Conservation (phyloP, 331 rosid genomes). For the Stylosanthes scabra region DNA sequence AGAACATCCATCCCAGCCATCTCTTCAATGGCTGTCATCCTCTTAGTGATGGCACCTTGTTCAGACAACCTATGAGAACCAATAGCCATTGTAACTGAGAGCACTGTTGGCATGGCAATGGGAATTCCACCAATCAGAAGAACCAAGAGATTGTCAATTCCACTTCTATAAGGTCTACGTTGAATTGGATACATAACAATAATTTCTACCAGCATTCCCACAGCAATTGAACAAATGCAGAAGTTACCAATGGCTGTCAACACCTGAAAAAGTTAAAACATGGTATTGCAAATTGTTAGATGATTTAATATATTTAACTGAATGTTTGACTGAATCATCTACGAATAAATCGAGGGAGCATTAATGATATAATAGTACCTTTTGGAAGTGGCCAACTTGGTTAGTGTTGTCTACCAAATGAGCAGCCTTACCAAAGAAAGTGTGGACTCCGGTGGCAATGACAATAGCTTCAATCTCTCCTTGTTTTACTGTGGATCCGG, state of each 20-base stretch:
- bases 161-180: conserved; percentile 63
- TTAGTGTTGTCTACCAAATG: conserved; percentile 84
- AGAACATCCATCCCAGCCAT: conserved; percentile 96
- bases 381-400: conserved; percentile 79
- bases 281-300: no score
- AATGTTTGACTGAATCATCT: no score
- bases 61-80: conserved; percentile 81
- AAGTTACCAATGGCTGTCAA: conserved; percentile 86
- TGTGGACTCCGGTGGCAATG: conserved; percentile 85
- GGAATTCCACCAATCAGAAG: conserved; percentile 93
- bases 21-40: conserved; percentile 94
- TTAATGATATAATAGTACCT: conserved; percentile 46
- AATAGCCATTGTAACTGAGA: conserved; percentile 93
- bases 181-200: conserved; percentile 83
- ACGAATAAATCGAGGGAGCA: no score
- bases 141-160: conserved; percentile 85
- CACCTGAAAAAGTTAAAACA: conserved; percentile 51
- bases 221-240: conserved; percentile 82
- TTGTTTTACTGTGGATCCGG: conserved; percentile 87
- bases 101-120: conserved; percentile 88
- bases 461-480: conserved; percentile 89
- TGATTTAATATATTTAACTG: no score
- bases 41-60: conserved; percentile 90
- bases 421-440: conserved; percentile 93
- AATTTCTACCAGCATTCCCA: conserved; percentile 68